Evolutionary conservation across 306 rosid species (phyloP).

Genomic region (Dryas octopetala): DNA sequence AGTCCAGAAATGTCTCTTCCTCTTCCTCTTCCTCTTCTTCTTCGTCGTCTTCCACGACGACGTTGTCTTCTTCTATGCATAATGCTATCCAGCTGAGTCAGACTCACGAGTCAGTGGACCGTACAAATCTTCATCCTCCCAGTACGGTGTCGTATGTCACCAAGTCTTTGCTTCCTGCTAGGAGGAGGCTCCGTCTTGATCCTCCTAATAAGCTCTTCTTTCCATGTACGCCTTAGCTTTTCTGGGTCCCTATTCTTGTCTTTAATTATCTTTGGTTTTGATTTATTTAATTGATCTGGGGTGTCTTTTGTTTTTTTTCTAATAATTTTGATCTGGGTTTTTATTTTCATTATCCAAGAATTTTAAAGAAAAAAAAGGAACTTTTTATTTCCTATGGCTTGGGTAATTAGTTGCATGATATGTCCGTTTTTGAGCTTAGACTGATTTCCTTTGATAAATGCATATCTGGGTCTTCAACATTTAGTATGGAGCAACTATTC

Average conservation of each 20-base stretch:
- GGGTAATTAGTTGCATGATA: conserved; percentile 1
- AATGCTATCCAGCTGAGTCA: conserved; percentile 49
- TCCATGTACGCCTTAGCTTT: conserved; percentile 58
- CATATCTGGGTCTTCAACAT: conserved; percentile 17
- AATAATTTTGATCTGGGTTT: conserved; percentile 2
- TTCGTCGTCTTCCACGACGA: conserved; percentile 16
- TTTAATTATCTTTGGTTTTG: conserved; percentile 14
- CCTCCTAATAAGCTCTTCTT: conserved; percentile 91
- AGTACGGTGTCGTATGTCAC: conserved; percentile 66
- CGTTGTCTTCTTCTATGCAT: conserved; percentile 38
- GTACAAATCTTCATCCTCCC: conserved; percentile 47
- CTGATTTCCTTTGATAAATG: conserved; percentile 3
- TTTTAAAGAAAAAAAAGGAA: background rate
- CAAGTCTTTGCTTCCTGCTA: conserved; percentile 77
- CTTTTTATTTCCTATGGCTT: conserved; percentile 8
- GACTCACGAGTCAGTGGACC: conserved; percentile 56
- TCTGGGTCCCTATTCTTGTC: conserved; percentile 8
- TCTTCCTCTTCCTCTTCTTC: conserved; percentile 47
- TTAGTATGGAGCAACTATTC: conserved; percentile 3
- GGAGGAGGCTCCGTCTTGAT: conserved; percentile 91
- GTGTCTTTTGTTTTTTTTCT: conserved; percentile 18
- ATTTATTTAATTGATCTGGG: conserved; percentile 9
- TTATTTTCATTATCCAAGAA: background rate
- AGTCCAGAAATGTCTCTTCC: conserved; percentile 51
- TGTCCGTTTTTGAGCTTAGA: conserved; percentile 2